These are phyloP conservation scores for Zasmidium angulare DNA, from an alignment of 2,329 filamentous ascomycete genomes.

Conservation along the genomic window DNA sequence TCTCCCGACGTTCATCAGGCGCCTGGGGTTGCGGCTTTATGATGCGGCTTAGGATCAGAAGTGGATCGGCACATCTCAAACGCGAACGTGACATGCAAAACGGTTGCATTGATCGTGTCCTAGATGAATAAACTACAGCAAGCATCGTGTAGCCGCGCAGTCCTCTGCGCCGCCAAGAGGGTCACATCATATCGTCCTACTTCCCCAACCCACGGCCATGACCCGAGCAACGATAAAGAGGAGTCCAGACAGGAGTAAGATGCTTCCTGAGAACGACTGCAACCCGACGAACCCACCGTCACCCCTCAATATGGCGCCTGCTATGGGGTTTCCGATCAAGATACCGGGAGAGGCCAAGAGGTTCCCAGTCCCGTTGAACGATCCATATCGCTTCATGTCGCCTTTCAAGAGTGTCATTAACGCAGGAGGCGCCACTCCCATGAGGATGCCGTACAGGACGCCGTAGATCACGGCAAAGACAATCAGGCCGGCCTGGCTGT, in stretches of 20 bases:
- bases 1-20: not conserved
- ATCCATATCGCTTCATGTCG: conserved; percentile 47
- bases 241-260: conserved; percentile 5
- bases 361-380: conserved; percentile 57
- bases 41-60: not conserved
- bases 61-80: not conserved
- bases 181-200: not conserved
- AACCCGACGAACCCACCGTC: conserved; percentile 18
- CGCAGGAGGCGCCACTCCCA: conserved; percentile 45
- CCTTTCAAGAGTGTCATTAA: conserved; percentile 41
- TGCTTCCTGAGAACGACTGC: conserved; percentile 24
- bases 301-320: conserved; percentile 48
- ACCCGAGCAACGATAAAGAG: not conserved
- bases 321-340: conserved; percentile 57
- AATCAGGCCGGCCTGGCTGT: conserved; percentile 14
- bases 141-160: too few relatives aligned
- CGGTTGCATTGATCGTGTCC: too few relatives aligned
- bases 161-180: too few relatives aligned
- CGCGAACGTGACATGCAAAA: not conserved
- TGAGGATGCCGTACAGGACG: conserved; percentile 17
- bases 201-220: not conserved
- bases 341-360: conserved; percentile 49
- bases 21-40: not conserved
- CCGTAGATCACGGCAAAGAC: conserved; percentile 21
- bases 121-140: too few relatives aligned